Percentiles rank a stretch among this genome's conserved stretches.
These are phyloP conservation scores for Sporothrix euskadiensis DNA, from an alignment of 2,329 filamentous ascomycete species.

Conservation along the genomic window DNA sequence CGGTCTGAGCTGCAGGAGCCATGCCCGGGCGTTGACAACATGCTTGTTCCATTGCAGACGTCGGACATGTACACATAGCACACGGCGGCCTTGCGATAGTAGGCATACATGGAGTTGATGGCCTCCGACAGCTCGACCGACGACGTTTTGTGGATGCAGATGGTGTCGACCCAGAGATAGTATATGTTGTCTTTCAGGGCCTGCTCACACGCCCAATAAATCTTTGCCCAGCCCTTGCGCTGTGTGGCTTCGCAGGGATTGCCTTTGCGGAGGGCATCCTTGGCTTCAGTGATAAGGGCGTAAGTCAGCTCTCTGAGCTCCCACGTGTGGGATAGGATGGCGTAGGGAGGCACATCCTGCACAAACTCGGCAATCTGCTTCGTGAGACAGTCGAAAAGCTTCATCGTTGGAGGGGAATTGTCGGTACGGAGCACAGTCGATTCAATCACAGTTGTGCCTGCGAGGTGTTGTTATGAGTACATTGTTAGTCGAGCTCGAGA, in stretches of 20 bases:
- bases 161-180: conserved; percentile 33
- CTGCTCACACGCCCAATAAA: background rate
- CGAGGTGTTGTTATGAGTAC: background rate
- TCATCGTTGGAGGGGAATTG: conserved; percentile 24
- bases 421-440: background rate
- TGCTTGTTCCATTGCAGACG: background rate
- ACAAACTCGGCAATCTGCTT: conserved; percentile 31
- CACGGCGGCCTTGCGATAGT: conserved; percentile 25
- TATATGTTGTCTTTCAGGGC: background rate
- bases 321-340: conserved; percentile 35
- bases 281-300: background rate
- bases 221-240: conserved; percentile 25
- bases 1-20: background rate
- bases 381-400: conserved; percentile 32
- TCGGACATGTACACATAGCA: conserved; percentile 31
- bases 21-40: background rate
- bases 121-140: conserved; percentile 31
- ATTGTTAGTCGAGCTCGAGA: background rate
- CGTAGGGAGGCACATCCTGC: conserved; percentile 27
- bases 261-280: background rate
- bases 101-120: conserved; percentile 34
- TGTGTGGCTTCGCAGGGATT: background rate
- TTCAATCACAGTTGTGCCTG: background rate
- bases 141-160: conserved; percentile 33
- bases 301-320: conserved; percentile 23